Base-by-base conservation (phyloP, 2,329 filamentous ascomycete genomes). In the Botryotinia narcissicola region DNA sequence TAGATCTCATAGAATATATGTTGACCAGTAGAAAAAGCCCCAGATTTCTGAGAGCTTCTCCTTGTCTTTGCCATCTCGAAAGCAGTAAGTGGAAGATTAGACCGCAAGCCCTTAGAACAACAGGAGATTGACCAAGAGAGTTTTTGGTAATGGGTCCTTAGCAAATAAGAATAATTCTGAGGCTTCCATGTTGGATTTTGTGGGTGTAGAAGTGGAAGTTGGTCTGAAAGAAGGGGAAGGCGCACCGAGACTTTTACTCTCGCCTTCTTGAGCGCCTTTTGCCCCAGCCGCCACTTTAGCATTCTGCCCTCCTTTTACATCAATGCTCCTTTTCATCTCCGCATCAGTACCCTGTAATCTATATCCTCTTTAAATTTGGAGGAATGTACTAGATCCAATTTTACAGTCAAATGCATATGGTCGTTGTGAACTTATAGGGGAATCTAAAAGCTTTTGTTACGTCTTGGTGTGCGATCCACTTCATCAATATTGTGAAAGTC, bases 191-290 rank as follows among this genome's bases (percentile, higher is more conserved):
- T 6, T 42, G 6, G 18, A 5, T 25, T 60, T 32, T 16, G 18
- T 32, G 25, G 14, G 7, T 46, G 18, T 20, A 32, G 32, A 5
- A 16, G 32, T 37, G 48, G 42, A 29, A 14, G 9, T 22, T 54
- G 51, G 14, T 54, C 4, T 18, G 14, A 6, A 29, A 54, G 51
- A 18, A 16, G 51, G 14, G 14, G n/a, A 12, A 54, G 14, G 25
- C 0, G n/a, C 1, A 29, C n/a, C 6, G n/a, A 2, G 14, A 29
- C n/a, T 29, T 54, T 29, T 29, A 29, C n/a, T 29, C n/a, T 54
- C 14, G 6, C 14, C n/a, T 54, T 14, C n/a, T 18, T 54, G 25
- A 3, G n/a, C n/a, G n/a, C 0, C n/a, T 0, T 54, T 29, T 3
- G 5, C 25, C 51, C n/a, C n/a, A 4, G 51, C n/a, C n/a, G 51